Evolutionary conservation across 1,284 basidiomycete species (phyloP).

Genomic region (Ustilago loliicola): DNA sequence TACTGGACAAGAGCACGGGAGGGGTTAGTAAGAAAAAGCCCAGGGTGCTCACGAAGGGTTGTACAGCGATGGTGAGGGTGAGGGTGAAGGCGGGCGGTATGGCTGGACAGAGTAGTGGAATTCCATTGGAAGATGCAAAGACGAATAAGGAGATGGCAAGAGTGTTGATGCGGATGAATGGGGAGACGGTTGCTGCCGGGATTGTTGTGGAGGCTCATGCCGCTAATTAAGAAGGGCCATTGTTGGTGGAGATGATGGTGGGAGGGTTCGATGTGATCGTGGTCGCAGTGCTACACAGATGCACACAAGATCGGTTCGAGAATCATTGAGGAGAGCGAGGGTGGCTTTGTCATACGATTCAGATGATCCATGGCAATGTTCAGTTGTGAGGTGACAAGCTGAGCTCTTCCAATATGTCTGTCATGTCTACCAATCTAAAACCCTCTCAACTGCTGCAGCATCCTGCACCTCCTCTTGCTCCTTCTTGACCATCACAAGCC

Average conservation of each 20-base stretch:
- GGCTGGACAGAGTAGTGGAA: slow-evolving; percentile 53
- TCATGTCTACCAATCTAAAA: slow-evolving; percentile 37
- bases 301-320: background rate
- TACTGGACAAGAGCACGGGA: slow-evolving; percentile 83
- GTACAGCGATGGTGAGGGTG: slow-evolving; percentile 87
- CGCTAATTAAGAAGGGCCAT: background rate
- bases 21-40: slow-evolving; percentile 83
- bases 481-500: slow-evolving; percentile 16
- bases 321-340: background rate
- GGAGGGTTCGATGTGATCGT: background rate
- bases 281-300: background rate
- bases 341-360: background rate
- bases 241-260: background rate
- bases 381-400: too few species aligned
- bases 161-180: slow-evolving; percentile 85
- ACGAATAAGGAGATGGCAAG: slow-evolving; percentile 98
- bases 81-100: slow-evolving; percentile 48
- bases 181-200: slow-evolving; percentile 96
- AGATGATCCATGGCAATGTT: background rate
- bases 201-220: slow-evolving; percentile 61
- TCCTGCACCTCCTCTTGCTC: slow-evolving; percentile 15
- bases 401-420: too few species aligned
- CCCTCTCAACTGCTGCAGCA: slow-evolving; percentile 20
- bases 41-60: slow-evolving; percentile 81
- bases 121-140: slow-evolving; percentile 79